Conservation (phyloP, 768 basidiomycete species). For the Auricularia cornea region DNA sequence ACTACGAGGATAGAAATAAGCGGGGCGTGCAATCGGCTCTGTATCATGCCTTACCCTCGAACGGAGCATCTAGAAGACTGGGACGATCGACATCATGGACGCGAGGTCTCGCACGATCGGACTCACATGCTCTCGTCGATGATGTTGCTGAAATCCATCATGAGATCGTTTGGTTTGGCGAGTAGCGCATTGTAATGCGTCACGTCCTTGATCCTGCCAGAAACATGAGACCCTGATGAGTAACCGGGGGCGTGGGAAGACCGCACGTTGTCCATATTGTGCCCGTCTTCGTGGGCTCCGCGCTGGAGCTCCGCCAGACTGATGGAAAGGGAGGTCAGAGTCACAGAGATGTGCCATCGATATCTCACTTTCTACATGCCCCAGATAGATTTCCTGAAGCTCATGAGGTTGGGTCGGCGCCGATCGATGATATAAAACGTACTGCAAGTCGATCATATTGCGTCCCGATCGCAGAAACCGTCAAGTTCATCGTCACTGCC, state of each 20-base stretch:
- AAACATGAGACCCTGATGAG: not conserved
- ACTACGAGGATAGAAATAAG: not conserved
- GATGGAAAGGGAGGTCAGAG: not conserved
- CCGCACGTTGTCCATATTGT: not conserved
- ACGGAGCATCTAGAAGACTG: not conserved
- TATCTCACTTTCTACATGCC: not conserved
- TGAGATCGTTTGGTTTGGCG: not conserved
- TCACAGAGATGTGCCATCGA: not conserved
- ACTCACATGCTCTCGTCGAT: not conserved
- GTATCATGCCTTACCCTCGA: not conserved
- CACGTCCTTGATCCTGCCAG: not conserved
- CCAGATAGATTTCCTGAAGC: not conserved
- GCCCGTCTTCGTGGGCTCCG: not conserved
- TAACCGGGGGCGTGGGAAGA: not conserved
- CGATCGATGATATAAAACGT: too few relatives aligned
- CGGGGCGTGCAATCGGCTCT: not conserved
- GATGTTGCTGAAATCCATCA: slow-evolving; percentile 1
- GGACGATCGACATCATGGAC: too few relatives aligned
- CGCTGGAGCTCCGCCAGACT: not conserved
- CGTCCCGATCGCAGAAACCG: not conserved
- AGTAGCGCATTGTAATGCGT: not conserved
- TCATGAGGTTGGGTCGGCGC: too few relatives aligned
- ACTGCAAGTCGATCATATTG: not conserved
- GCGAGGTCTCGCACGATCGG: not conserved
- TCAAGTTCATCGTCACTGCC: not conserved